Conservation (phyloP, 257 asterid species). For the Solanum clarkiae region DNA sequence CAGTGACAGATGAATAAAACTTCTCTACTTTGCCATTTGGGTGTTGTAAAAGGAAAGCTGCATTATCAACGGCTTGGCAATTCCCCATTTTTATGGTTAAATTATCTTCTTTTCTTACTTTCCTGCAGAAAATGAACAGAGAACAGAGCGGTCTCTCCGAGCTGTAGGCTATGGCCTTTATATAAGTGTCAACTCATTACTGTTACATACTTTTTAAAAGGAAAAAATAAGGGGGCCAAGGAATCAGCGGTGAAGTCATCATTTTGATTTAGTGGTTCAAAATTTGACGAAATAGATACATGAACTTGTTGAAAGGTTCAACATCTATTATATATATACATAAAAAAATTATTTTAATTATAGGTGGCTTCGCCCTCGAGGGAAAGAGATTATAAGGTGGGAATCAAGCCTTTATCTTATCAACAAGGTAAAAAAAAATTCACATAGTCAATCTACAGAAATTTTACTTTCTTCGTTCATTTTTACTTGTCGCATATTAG, state of each 20-base stretch:
- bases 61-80: conserved; percentile 84
- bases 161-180: not conserved
- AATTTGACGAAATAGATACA: no score
- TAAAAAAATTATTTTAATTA: no score
- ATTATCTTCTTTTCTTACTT: not conserved
- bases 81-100: conserved; percentile 49
- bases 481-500: not conserved
- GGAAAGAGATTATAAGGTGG: not conserved
- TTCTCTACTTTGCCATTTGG: conserved; percentile 66
- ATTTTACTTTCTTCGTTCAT: no score
- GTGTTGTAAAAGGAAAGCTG: conserved; percentile 50
- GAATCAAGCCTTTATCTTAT: not conserved
- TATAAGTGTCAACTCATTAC: not conserved
- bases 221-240: not conserved
- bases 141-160: not conserved
- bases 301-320: no score
- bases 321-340: no score
- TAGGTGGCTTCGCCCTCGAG: no score
- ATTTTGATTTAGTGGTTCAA: no score
- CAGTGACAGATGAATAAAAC: conserved; percentile 40
- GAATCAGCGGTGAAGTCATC: no score
- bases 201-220: not conserved
- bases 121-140: not conserved
- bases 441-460: not conserved
- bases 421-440: not conserved